Evolutionary conservation across 768 basidiomycete species (phyloP).

Genomic region (Termitomyces sp.): DNA sequence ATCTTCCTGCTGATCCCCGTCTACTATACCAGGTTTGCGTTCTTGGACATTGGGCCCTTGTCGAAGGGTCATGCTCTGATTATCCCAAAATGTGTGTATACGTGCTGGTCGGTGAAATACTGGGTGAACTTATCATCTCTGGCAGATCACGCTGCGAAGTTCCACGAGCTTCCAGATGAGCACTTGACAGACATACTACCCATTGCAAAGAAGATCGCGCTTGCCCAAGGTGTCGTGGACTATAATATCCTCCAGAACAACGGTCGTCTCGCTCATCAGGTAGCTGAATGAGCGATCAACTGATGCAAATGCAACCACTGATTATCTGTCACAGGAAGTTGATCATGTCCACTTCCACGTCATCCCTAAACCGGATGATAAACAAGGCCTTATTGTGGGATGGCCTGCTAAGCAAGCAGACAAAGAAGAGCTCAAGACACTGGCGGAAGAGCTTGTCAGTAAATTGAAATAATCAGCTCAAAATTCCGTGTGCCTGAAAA

Average conservation of each 20-base stretch:
- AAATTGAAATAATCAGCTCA: constrained; percentile 27
- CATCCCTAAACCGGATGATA: constrained; percentile 78
- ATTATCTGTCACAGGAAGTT: constrained; percentile 43
- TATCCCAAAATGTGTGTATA: constrained; percentile 88
- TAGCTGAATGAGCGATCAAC: constrained; percentile 8
- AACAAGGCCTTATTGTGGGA: constrained; percentile 73
- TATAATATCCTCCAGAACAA: constrained; percentile 83
- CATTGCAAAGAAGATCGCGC: constrained; percentile 82
- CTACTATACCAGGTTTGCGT: constrained; percentile 53
- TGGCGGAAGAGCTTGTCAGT: constrained; percentile 53
- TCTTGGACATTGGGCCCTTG: constrained; percentile 90
- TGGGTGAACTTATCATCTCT: too few relatives aligned
- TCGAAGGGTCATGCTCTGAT: constrained; percentile 88
- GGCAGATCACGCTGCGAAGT: constrained; percentile 80
- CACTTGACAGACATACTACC: constrained; percentile 72
- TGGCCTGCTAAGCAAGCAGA: constrained; percentile 64
- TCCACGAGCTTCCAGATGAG: constrained; percentile 86
- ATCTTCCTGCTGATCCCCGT: neutral
- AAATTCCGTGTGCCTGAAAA: neutral
- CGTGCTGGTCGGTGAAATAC: too few relatives aligned
- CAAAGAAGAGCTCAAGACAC: constrained; percentile 60
- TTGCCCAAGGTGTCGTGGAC: constrained; percentile 66
- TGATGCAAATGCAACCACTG: neutral
- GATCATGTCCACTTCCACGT: constrained; percentile 92
- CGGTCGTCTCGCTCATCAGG: constrained; percentile 55